phyloP scores from a whole-genome alignment of 371 early-diverging fungal genomes.

The Apophysomyces variabilis region DNA sequence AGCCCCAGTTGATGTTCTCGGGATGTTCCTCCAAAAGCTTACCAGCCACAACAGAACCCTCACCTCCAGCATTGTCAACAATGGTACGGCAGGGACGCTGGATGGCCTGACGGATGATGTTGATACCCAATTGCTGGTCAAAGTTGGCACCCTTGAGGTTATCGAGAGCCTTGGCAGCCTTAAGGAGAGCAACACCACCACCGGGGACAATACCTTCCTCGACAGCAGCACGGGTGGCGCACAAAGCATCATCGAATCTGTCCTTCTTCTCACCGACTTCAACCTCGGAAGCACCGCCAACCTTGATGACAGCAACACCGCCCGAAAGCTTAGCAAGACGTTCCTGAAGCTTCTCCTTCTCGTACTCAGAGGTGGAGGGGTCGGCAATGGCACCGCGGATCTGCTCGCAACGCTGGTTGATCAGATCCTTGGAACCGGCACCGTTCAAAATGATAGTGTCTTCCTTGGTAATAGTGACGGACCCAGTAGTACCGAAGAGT shows the following conservation, averaged over 20 bases:
- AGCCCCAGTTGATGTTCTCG: constrained; percentile 87
- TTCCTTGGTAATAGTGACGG: constrained; percentile 95
- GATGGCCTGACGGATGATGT: constrained; percentile 93
- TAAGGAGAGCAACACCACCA: constrained; percentile 95
- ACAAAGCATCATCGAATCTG: constrained; percentile 94
- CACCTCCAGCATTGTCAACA: constrained; percentile 95
- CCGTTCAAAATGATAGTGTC: constrained; percentile 97
- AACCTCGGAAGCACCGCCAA: constrained; percentile 96
- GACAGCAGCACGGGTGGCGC: constrained; percentile 98
- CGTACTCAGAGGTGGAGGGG: constrained; percentile 88
- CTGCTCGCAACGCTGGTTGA: constrained; percentile 94
- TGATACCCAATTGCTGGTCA: constrained; percentile 97
- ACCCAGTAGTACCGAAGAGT: constrained; percentile 87
- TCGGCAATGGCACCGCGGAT: constrained; percentile 89
- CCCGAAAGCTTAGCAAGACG: constrained; percentile 97
- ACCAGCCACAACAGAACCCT: constrained; percentile 96
- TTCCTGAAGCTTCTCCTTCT: constrained; percentile 98
- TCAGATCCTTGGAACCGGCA: constrained; percentile 84
- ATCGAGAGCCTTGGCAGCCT: constrained; percentile 84
- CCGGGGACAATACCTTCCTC: constrained; percentile 99
- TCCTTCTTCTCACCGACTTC: constrained; percentile 99
- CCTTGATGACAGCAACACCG: constrained; percentile 98
- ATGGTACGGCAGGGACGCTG: constrained; percentile 93
- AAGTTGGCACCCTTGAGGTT: constrained; percentile 88
- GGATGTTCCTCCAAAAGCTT: constrained; percentile 81